phyloP scores from a whole-genome alignment of 495 filamentous ascomycete species.

The Penicillium simplicissimum region DNA sequence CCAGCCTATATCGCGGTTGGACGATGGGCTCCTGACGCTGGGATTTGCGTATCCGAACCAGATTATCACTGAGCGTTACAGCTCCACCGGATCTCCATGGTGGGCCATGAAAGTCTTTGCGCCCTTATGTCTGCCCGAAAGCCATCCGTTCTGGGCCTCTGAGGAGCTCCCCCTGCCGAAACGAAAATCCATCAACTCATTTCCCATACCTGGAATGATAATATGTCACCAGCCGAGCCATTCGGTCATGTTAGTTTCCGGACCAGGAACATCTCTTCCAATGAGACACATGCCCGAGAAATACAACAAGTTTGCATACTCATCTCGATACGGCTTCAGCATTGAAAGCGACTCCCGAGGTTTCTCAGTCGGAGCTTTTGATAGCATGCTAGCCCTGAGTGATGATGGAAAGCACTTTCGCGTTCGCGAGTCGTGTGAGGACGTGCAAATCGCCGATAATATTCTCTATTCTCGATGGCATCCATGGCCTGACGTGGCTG shows the following conservation, averaged over 20 bases:
- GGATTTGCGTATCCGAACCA: neutral
- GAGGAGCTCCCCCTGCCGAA: neutral
- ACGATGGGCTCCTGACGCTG: neutral
- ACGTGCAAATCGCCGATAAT: neutral
- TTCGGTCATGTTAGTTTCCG: neutral
- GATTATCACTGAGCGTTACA: neutral
- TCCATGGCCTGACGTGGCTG: neutral
- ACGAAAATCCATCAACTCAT: neutral
- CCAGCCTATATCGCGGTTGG: neutral
- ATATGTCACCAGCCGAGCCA: neutral
- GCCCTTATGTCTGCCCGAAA: neutral
- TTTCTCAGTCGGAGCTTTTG: neutral
- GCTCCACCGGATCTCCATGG: neutral
- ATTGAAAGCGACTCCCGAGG: neutral
- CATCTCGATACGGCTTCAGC: neutral
- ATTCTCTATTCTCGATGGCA: neutral
- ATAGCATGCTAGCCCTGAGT: neutral
- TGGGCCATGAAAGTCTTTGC: neutral
- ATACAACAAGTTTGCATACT: neutral
- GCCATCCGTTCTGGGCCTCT: neutral
- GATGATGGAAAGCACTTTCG: neutral
- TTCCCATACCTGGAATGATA: neutral
- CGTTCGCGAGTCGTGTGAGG: neutral
- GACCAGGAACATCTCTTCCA: neutral
- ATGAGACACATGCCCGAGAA: neutral